Evolutionary conservation across 768 basidiomycete species (phyloP).

Genomic region (Melanogaster broomeanus): DNA sequence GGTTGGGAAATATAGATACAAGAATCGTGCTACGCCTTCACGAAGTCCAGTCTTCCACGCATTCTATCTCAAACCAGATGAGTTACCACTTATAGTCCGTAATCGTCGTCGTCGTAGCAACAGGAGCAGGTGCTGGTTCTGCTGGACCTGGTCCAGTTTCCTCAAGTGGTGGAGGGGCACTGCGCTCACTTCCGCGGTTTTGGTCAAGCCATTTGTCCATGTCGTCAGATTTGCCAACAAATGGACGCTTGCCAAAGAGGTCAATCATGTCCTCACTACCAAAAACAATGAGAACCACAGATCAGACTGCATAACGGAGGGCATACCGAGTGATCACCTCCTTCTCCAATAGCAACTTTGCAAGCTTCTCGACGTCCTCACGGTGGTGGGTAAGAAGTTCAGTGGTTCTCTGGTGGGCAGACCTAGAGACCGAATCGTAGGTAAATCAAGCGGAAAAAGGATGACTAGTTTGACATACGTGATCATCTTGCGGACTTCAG

Average conservation of each 20-base stretch:
- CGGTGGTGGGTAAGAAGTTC: conserved; percentile 78
- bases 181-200: conserved; percentile 58
- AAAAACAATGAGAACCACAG: conserved; percentile 2
- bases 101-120: conserved; percentile 44
- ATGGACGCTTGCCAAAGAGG: conserved; percentile 82
- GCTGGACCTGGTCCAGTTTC: conserved; percentile 38
- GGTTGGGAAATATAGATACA: conserved; percentile 30
- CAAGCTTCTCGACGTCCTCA: conserved; percentile 92
- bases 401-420: conserved; percentile 82
- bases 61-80: neutral
- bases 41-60: conserved; percentile 3
- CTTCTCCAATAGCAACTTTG: conserved; percentile 85
- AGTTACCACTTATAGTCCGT: conserved; percentile 26
- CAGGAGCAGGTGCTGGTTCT: conserved; percentile 50
- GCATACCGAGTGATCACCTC: conserved; percentile 91
- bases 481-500: conserved; percentile 95
- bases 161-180: conserved; percentile 68
- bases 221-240: conserved; percentile 76
- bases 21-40: conserved; percentile 4
- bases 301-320: neutral
- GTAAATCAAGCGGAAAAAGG: neutral
- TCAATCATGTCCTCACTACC: conserved; percentile 84
- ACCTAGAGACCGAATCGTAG: conserved; percentile 36
- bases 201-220: conserved; percentile 98
- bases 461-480: conserved; percentile 44